Percentiles rank a stretch among this genome's conserved stretches.
These are phyloP conservation scores for Trichophyton schoenleinii DNA, from an alignment of 2,329 filamentous ascomycete species.

Conservation along the genomic window DNA sequence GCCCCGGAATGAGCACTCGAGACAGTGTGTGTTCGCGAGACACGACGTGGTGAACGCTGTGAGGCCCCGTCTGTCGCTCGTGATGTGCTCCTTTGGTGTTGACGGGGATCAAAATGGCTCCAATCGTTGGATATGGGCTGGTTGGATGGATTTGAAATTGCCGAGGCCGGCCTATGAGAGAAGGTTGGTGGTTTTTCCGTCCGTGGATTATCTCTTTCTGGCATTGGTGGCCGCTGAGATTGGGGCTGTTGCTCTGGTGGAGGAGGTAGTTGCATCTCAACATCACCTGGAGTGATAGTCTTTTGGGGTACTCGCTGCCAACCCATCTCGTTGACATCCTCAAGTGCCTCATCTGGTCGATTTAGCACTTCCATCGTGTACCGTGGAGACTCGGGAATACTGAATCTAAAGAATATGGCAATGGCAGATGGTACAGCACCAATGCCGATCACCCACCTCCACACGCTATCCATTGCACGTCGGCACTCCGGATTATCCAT, in stretches of 20 bases:
- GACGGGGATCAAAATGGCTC: background rate
- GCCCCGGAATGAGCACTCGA: background rate
- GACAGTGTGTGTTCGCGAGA: background rate
- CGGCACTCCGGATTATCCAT: background rate
- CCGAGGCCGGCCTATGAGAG: background rate
- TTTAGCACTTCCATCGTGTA: slow-evolving; percentile 48
- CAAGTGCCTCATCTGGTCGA: slow-evolving; percentile 14
- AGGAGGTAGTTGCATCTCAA: slow-evolving; percentile 1
- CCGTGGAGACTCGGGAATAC: slow-evolving; percentile 53
- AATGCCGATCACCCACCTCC: slow-evolving; percentile 55
- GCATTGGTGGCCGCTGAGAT: background rate
- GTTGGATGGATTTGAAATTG: background rate
- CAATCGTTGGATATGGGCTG: background rate
- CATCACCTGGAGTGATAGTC: background rate
- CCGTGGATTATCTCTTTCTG: background rate
- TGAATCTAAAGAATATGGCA: slow-evolving; percentile 54
- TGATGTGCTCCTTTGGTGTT: background rate
- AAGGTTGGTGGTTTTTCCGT: background rate
- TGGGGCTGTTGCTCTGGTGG: background rate
- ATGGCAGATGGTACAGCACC: slow-evolving; percentile 52
- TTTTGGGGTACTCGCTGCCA: slow-evolving; percentile 3
- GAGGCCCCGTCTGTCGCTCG: background rate
- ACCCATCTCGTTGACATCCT: slow-evolving; percentile 5
- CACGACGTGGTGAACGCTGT: background rate
- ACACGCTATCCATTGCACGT: slow-evolving; percentile 45